Evolutionary conservation across 2,329 filamentous ascomycete species (phyloP), one percentile per base, ranked within the genome.

Genomic region (Fusarium sp.): DNA sequence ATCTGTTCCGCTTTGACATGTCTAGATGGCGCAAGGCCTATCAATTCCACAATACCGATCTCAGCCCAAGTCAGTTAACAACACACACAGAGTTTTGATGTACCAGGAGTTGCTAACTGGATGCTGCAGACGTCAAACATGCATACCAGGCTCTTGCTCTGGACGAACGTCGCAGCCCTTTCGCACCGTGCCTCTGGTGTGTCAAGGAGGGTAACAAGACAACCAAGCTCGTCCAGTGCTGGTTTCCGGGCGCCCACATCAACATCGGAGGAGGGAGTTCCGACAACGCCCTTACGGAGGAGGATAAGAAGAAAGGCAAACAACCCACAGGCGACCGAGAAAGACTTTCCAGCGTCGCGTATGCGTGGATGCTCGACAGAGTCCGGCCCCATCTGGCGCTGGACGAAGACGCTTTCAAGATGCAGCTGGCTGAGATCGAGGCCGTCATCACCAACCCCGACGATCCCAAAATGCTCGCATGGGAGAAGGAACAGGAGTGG

Each of bases 211-310:
- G 39, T 1, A 46, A 53, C 14, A 47, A 46, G 19, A 32, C 36
- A 2, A 53, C 53, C 3, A 46, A 42, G 6, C 41, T 56, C 3
- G 48, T 53, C 0, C 53, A 56, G 25, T 52, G 49, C 15, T 56
- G 53, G 53, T 56, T 56, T 25, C 53, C 53, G 3, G 48, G 53
- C 17, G 53, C 49, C 11, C 53, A 57, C 13, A 52, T 57, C 17
- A 53, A 57, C 11, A 38, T 47, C 6, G 48, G 53, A 3, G 53
- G 53, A 13, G 53, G 53, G 2, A 57, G 42, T 3, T 46, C 49
- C 6, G 49, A 53, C 2, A 53, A 53, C n/a, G 50, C 31, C 14
- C 23, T 41, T 2, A 53, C 36, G 1, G 50, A 53, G 0, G 37
- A 53, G 36, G 36, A 53, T 2, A 53, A 49, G 36, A 19, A 53